These are phyloP conservation scores for Mucor irregularis DNA, from an alignment of 371 early-diverging fungal genomes.

Conservation along the genomic window DNA sequence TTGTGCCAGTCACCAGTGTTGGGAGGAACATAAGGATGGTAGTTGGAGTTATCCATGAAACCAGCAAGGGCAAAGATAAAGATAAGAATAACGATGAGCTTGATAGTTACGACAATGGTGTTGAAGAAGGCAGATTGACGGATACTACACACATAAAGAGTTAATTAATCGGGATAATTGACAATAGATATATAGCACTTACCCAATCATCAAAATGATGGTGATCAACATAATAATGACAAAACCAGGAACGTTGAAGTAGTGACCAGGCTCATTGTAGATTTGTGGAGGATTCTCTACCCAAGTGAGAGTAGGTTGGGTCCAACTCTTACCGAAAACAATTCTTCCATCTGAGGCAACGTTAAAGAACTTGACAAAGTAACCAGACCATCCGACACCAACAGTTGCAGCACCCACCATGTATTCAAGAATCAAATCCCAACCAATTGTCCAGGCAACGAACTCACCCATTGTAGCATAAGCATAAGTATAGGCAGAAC, in stretches of 20 bases:
- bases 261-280: conserved; percentile 44
- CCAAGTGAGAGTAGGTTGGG: conserved; percentile 68
- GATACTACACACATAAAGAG: conserved; percentile 38
- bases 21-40: conserved; percentile 78
- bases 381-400: conserved; percentile 79
- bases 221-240: conserved; percentile 65
- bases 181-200: not conserved
- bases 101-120: conserved; percentile 68
- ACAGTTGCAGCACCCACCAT: conserved; percentile 76
- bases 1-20: conserved; percentile 50
- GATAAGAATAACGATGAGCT: conserved; percentile 73
- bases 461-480: conserved; percentile 86
- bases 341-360: conserved; percentile 54
- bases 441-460: conserved; percentile 82
- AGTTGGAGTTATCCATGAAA: conserved; percentile 71
- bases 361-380: conserved; percentile 67
- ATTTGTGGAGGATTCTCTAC: conserved; percentile 41
- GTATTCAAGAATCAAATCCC: conserved; percentile 87
- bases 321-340: conserved; percentile 50
- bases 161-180: not conserved
- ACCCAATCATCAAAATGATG: conserved; percentile 63
- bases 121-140: conserved; percentile 74
- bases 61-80: conserved; percentile 73
- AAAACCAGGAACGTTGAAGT: conserved; percentile 78
- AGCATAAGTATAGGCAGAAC: conserved; percentile 82